These are phyloP conservation scores for Globisporangium megalacanthum DNA, from an alignment of 352 stramenopile species.

Conservation along the genomic window DNA sequence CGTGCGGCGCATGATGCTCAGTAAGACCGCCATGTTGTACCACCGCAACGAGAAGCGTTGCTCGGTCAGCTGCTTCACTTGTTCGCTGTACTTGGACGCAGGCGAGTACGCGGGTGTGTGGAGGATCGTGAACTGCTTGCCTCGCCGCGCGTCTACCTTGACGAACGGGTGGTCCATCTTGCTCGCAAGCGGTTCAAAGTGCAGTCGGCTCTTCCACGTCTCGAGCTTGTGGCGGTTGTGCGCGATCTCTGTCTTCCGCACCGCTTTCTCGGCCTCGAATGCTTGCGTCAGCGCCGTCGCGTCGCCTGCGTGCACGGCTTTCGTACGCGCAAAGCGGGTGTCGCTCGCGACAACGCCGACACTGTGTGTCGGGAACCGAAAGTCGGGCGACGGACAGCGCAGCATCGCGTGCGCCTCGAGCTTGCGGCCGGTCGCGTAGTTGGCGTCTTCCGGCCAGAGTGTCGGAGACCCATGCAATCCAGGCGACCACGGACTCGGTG, in stretches of 20 bases:
- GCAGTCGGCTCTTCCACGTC: conserved; percentile 32
- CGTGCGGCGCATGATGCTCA: conserved; percentile 55
- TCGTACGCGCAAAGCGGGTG: conserved; percentile 19
- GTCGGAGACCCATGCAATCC: conserved; percentile 38
- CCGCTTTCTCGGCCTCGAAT: conserved; percentile 28
- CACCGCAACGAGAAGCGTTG: conserved; percentile 44
- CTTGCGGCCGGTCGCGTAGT: conserved; percentile 27
- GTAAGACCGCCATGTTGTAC: conserved; percentile 31
- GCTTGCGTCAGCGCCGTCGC: conserved; percentile 19
- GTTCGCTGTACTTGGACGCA: conserved; percentile 23
- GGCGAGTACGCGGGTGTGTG: conserved; percentile 42
- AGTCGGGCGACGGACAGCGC: conserved; percentile 42
- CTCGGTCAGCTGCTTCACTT: conserved; percentile 25
- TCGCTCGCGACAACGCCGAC: conserved; percentile 19
- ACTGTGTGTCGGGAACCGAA: conserved; percentile 21
- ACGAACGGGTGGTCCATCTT: conserved; percentile 41
- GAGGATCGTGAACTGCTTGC: conserved; percentile 42
- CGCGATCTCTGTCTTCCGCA: conserved; percentile 19
- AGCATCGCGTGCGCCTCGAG: conserved; percentile 27
- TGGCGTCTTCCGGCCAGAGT: conserved; percentile 44
- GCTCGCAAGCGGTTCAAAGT: conserved; percentile 39
- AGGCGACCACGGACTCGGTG: conserved; percentile 26
- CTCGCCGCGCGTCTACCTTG: conserved; percentile 26
- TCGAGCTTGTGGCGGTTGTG: conserved; percentile 32
- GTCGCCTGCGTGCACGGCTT: conserved; percentile 23